A percentile compares a stretch with the other conserved stretches of the same genome.
phyloP scores from a whole-genome alignment of 1,284 basidiomycete species.

The Microbotryum violaceum region DNA sequence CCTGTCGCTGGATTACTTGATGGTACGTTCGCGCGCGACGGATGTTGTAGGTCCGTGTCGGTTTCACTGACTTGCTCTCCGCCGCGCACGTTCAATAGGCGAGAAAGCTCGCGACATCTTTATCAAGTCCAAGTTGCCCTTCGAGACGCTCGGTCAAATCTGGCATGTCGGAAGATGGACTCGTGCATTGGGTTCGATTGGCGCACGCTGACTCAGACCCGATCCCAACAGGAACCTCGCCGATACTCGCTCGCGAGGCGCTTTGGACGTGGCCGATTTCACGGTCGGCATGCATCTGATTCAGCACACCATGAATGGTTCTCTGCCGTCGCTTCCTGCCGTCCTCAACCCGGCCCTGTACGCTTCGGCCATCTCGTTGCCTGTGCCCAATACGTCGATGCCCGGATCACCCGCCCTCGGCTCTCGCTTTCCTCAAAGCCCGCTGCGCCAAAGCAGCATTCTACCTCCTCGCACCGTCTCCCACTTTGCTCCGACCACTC shows the following conservation, averaged over 20 bases:
- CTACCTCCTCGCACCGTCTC: too few species aligned
- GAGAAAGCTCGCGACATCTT: constrained; percentile 90
- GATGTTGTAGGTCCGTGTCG: background rate
- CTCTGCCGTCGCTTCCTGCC: constrained; percentile 65
- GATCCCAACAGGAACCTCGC: constrained; percentile 65
- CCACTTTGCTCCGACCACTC: background rate
- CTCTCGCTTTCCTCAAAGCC: constrained; percentile 48
- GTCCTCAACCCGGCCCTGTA: constrained; percentile 82
- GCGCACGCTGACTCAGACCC: background rate
- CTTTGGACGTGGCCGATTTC: constrained; percentile 85
- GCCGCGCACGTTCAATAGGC: constrained; percentile 44
- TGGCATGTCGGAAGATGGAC: constrained; percentile 60
- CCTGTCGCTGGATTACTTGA: constrained; percentile 68
- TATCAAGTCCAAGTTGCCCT: constrained; percentile 80
- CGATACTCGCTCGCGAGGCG: constrained; percentile 85
- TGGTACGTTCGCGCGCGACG: constrained; percentile 47
- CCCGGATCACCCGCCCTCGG: constrained; percentile 35
- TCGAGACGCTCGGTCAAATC: constrained; percentile 85
- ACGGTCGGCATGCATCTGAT: constrained; percentile 72
- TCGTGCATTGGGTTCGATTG: background rate
- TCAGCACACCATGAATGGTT: constrained; percentile 78
- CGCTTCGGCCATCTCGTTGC: constrained; percentile 57
- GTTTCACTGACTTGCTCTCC: background rate
- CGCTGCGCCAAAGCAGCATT: background rate
- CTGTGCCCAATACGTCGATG: constrained; percentile 42